Evolutionary conservation across 129 eudicot species (phyloP), one percentile per base, ranked within the genome.

Genomic region (Pittosporum tobira): DNA sequence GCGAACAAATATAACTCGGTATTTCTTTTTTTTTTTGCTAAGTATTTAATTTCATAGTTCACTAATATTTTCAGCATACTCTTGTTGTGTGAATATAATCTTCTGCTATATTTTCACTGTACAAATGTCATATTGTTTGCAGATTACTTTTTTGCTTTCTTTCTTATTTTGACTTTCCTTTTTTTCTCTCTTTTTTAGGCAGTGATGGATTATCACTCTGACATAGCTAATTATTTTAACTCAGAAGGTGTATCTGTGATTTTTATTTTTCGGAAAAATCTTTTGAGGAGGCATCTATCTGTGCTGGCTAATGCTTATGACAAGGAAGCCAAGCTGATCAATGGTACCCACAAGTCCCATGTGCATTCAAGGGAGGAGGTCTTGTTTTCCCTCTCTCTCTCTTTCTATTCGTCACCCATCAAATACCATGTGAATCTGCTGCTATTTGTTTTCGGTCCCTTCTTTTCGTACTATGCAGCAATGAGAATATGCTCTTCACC

Each of bases 321-420:
- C 23, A 48, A 40, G 34, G 18, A 68, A 48, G 65, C 66, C 18
- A 59, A 59, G 51, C 73, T 50, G 4, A 19, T 68, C 9, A 68
- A 68, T 28, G 73, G 73, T 40, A 68, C 73, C 18, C 73, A 68
- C 60, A 68, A 59, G 38, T 68, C 73, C 25, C 73, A 68, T 19
- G 73, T 68, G 26, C 73, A 68, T 29, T 58, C 73, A 2, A 10
- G 59, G 8, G 57, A 68, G 24, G 73, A 68, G 66, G 73, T 67
- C 23, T 37, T 36, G 31, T 5, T 29, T 5, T 24, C 61, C 12
- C 21, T 12, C 36, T 23, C 48, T 11, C 12, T 16, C 52, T 16
- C n/a, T 57, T 4, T 9, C 21, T 5, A 29, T 5, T 29, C 3
- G 34, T 29, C 5, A 29, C 34, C 34, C 34, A 29, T 29, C 3